Percentiles rank a stretch among this genome's conserved stretches.
Conservation (phyloP, 495 filamentous ascomycete species). For the Penicillium turbatum region DNA sequence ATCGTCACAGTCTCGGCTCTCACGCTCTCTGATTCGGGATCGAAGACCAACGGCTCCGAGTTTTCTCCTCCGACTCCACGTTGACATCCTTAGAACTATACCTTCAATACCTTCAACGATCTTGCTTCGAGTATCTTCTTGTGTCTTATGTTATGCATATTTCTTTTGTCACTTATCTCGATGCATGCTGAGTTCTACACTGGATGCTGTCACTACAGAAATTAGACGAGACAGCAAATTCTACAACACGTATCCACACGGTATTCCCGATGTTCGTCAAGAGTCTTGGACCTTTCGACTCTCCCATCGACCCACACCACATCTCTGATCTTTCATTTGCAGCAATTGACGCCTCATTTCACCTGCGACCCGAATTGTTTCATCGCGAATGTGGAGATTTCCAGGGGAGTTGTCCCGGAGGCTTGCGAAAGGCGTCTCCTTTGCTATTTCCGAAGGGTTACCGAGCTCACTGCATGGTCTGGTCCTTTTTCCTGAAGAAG, state of each 20-base stretch:
- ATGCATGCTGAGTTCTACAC: too few species aligned
- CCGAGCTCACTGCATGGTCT: slow-evolving; percentile 18
- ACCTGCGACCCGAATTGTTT: slow-evolving; percentile 24
- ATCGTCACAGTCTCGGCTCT: slow-evolving; percentile 23
- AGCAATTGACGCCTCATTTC: slow-evolving; percentile 4
- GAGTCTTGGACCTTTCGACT: neutral
- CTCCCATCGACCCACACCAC: neutral
- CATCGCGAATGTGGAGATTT: slow-evolving; percentile 22
- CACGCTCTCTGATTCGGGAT: slow-evolving; percentile 24
- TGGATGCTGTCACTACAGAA: too few species aligned
- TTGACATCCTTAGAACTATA: slow-evolving; percentile 4
- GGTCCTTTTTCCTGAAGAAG: slow-evolving; percentile 17
- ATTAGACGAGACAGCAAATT: too few species aligned
- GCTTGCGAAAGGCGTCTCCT: neutral
- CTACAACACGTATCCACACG: neutral
- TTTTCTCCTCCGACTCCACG: slow-evolving; percentile 27
- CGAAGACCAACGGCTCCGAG: slow-evolving; percentile 23
- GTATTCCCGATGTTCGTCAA: neutral
- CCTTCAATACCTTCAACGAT: too few species aligned
- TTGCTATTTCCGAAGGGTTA: neutral
- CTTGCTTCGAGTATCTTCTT: too few species aligned
- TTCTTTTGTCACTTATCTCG: too few species aligned
- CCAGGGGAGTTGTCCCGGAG: slow-evolving; percentile 1
- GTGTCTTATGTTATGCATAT: too few species aligned
- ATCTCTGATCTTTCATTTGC: neutral